These are phyloP conservation scores for Euphorbia peplus DNA, from an alignment of 345 rosid genomes.

Conservation along the genomic window DNA sequence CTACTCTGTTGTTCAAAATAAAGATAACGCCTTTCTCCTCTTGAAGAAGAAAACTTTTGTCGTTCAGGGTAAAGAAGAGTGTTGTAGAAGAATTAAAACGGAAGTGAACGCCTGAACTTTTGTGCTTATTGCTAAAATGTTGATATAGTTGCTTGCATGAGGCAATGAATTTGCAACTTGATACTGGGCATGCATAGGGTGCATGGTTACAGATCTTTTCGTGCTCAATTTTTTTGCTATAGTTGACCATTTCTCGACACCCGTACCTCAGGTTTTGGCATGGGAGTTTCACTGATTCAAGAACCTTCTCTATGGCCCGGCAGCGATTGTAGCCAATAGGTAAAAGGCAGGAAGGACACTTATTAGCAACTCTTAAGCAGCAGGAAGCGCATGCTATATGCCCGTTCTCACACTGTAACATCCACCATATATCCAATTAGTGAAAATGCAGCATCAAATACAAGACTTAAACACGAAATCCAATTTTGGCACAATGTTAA, in stretches of 20 bases:
- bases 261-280: constrained; percentile 42
- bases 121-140: constrained; percentile 40
- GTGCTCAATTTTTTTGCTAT: constrained; percentile 27
- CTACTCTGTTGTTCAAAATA: constrained; percentile 13
- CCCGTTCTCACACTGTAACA: constrained; percentile 26
- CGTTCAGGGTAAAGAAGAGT: constrained; percentile 6
- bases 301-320: constrained; percentile 36
- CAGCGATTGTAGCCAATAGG: constrained; percentile 31
- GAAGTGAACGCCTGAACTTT: constrained; percentile 25
- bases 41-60: constrained; percentile 30
- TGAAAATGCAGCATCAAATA: constrained; percentile 2
- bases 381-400: constrained; percentile 22
- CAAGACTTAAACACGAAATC: no score
- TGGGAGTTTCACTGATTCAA: constrained; percentile 31
- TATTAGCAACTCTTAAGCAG: constrained; percentile 10
- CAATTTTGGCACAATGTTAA: no score
- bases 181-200: constrained; percentile 46
- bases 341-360: constrained; percentile 24
- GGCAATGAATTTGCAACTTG: constrained; percentile 35
- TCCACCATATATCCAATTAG: not conserved
- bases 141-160: constrained; percentile 37
- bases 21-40: constrained; percentile 25
- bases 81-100: not conserved
- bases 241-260: constrained; percentile 34
- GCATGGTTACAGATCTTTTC: constrained; percentile 34